Percentiles rank a stretch among this genome's conserved stretches.
Conservation (phyloP, 768 basidiomycete species). For the Leucosporidium scottii region DNA sequence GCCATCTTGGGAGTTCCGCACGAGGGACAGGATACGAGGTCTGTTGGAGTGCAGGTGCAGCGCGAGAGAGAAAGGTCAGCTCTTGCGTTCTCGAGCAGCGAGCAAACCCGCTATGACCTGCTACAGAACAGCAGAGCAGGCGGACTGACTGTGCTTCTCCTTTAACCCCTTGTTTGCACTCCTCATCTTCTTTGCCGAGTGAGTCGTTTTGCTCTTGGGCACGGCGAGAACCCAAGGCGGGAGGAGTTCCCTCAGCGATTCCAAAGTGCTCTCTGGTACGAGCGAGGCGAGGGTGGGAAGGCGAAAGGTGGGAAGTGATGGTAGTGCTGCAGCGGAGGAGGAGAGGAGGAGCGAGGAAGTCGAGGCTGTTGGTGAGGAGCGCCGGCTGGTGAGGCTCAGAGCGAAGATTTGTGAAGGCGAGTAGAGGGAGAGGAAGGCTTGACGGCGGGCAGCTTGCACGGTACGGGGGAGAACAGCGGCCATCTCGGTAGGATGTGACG, state of each 20-base stretch:
- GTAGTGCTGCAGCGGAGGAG: not conserved
- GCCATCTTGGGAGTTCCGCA: constrained; percentile 83
- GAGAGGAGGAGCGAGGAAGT: constrained; percentile 3
- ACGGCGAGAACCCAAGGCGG: constrained; percentile 85
- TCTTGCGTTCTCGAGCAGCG: not conserved
- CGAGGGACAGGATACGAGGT: constrained; percentile 81
- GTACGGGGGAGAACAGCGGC: too few relatives aligned
- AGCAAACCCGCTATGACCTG: too few relatives aligned
- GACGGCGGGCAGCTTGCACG: too few relatives aligned
- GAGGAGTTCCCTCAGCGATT: constrained; percentile 60
- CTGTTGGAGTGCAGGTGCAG: constrained; percentile 44
- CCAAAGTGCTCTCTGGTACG: constrained; percentile 23
- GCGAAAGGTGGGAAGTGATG: not conserved
- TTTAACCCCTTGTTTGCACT: constrained; percentile 89
- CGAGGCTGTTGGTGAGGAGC: not conserved
- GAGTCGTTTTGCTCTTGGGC: constrained; percentile 87
- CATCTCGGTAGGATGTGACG: too few relatives aligned
- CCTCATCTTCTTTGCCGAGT: constrained; percentile 91
- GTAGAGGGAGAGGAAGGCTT: too few relatives aligned
- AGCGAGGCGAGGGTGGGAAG: constrained; percentile 7
- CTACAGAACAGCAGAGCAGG: not conserved
- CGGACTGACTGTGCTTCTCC: constrained; percentile 73
- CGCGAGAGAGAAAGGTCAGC: not conserved
- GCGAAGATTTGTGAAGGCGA: too few relatives aligned
- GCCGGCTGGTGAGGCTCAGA: too few relatives aligned